A percentile compares a stretch with the other conserved stretches of the same genome.
phyloP scores from a whole-genome alignment of 805 yeast genomes.

The Grigorovia humatica region DNA sequence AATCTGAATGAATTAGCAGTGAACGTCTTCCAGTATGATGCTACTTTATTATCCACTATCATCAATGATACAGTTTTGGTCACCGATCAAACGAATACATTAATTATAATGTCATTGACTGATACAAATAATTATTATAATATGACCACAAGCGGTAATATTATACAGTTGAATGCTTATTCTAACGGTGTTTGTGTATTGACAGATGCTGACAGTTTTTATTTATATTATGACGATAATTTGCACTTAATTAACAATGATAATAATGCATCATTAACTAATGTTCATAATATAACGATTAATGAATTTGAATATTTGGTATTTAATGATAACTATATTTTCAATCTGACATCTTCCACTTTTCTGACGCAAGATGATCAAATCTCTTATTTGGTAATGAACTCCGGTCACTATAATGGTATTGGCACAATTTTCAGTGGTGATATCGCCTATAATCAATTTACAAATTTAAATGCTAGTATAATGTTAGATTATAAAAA shows the following conservation, averaged over 20 bases:
- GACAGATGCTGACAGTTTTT: constrained; percentile 6
- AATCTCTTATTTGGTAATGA: constrained; percentile 14
- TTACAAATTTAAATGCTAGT: neutral
- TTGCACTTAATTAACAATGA: constrained; percentile 3
- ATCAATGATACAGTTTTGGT: constrained; percentile 37
- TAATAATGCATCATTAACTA: neutral
- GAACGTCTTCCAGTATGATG: constrained; percentile 18
- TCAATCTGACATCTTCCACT: constrained; percentile 21
- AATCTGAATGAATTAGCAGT: constrained; percentile 32
- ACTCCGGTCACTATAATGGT: constrained; percentile 20
- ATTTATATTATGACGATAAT: constrained; percentile 16
- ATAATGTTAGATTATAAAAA: neutral
- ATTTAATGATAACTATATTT: constrained; percentile 19
- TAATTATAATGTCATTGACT: constrained; percentile 1
- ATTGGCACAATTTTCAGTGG: constrained; percentile 30
- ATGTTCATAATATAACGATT: constrained; percentile 15
- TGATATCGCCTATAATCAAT: constrained; percentile 12
- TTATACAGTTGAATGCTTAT: constrained; percentile 10
- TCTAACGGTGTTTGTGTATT: constrained; percentile 31
- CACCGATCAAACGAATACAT: constrained; percentile 30
- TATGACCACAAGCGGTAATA: constrained; percentile 9
- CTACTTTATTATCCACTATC: constrained; percentile 22
- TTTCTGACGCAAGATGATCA: constrained; percentile 14
- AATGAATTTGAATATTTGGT: constrained; percentile 13
- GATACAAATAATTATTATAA: neutral